phyloP scores from a whole-genome alignment of 1,284 basidiomycete species.

The Sanghuangporus weigelae region DNA sequence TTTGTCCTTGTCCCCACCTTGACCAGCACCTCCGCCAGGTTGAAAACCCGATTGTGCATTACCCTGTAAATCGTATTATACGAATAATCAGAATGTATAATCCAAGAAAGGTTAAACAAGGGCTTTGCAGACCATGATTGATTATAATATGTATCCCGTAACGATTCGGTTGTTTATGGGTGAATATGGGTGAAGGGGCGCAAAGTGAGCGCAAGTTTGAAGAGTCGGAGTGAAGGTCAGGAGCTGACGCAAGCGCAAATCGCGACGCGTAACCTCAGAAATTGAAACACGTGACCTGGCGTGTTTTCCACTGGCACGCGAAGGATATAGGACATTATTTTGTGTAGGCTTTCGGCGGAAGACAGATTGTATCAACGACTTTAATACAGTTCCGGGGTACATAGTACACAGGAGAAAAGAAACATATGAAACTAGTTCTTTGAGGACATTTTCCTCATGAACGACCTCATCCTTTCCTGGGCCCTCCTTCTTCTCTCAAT shows the following conservation, averaged over 20 bases:
- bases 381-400: not conserved
- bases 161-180: not conserved
- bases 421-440: slow-evolving; percentile 4
- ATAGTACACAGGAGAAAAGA: not conserved
- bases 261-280: slow-evolving; percentile 12
- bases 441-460: slow-evolving; percentile 43
- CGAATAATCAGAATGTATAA: not conserved
- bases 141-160: not conserved
- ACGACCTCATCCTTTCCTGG: slow-evolving; percentile 57
- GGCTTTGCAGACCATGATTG: not conserved
- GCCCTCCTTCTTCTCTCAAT: slow-evolving; percentile 66
- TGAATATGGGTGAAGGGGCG: not conserved
- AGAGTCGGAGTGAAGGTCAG: not conserved
- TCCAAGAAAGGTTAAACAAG: not conserved
- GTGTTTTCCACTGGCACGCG: not conserved
- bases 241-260: slow-evolving; percentile 15
- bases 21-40: slow-evolving; percentile 28
- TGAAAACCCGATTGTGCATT: slow-evolving; percentile 71
- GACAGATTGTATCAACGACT: not conserved
- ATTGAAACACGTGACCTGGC: not conserved
- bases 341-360: not conserved
- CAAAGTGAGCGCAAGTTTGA: not conserved
- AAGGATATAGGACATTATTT: not conserved
- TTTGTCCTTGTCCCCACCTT: slow-evolving; percentile 61
- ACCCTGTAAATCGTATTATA: slow-evolving; percentile 45